Evolutionary conservation across 129 eudicot species (phyloP).

Genomic region (Helichrysum umbraculigerum): DNA sequence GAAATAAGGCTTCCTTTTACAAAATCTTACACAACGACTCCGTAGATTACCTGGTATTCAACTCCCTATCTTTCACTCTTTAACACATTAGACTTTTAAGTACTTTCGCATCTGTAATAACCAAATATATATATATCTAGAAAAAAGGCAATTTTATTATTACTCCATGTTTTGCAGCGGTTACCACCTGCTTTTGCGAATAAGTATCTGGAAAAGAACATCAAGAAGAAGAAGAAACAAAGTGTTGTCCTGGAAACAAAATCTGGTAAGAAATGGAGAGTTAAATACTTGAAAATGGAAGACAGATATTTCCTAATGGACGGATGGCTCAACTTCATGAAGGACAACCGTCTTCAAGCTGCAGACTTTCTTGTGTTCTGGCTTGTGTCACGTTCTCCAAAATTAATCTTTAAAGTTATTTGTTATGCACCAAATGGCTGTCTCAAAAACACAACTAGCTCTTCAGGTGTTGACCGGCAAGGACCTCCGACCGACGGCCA

Average conservation of each 20-base stretch:
- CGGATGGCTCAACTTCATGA: slow-evolving; percentile 35
- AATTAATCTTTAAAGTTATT: background rate
- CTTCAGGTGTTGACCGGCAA: background rate
- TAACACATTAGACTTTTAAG: background rate
- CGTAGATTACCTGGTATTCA: slow-evolving; percentile 11
- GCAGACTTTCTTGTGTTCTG: slow-evolving; percentile 31
- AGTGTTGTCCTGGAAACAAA: slow-evolving; percentile 1
- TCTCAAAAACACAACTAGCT: slow-evolving; percentile 2
- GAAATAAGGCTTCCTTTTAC: slow-evolving; percentile 26
- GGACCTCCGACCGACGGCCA: background rate
- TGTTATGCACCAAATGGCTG: slow-evolving; percentile 25
- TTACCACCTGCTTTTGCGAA: slow-evolving; percentile 21
- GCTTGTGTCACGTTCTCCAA: slow-evolving; percentile 6
- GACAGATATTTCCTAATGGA: slow-evolving; percentile 19
- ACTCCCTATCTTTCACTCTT: background rate
- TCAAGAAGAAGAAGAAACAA: background rate
- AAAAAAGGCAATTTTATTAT: too few species aligned
- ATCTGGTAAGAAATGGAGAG: slow-evolving; percentile 19
- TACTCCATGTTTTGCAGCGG: slow-evolving; percentile 11
- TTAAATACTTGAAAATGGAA: slow-evolving; percentile 7
- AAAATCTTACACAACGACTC: background rate
- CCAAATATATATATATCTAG: background rate
- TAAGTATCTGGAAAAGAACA: slow-evolving; percentile 15
- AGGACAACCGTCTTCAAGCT: slow-evolving; percentile 13
- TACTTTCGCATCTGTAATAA: background rate